These are phyloP conservation scores for Erucastrum elatum DNA, from an alignment of 345 rosid species.

Conservation along the genomic window DNA sequence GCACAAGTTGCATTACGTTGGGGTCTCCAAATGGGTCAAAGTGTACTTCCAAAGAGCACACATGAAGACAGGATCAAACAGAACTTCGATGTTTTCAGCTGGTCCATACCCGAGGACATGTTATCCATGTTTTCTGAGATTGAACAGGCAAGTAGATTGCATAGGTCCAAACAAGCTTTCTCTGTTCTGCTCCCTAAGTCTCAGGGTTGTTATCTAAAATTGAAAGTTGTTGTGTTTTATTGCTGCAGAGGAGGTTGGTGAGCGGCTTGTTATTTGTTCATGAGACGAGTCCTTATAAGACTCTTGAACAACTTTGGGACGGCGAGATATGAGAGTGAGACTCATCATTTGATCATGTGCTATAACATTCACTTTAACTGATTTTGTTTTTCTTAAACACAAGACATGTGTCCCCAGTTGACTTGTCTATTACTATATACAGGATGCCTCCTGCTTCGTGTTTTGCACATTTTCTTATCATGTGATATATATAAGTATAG, in stretches of 20 bases:
- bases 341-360: not conserved
- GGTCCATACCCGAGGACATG: constrained; percentile 80
- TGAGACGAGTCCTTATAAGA: constrained; percentile 62
- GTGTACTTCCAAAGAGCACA: constrained; percentile 82
- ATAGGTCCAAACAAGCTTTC: not conserved
- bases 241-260: constrained; percentile 55
- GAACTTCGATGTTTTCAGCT: constrained; percentile 63
- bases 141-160: constrained; percentile 52
- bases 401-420: too few species aligned
- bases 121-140: constrained; percentile 60
- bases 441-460: too few species aligned
- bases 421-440: too few species aligned
- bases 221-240: not conserved
- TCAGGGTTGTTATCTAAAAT: not conserved
- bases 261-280: constrained; percentile 56
- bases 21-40: constrained; percentile 85
- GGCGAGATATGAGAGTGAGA: constrained; percentile 67
- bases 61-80: constrained; percentile 67
- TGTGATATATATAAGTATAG: too few species aligned
- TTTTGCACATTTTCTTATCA: too few species aligned
- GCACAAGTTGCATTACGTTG: constrained; percentile 86
- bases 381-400: too few species aligned
- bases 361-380: not conserved
- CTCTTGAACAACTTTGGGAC: constrained; percentile 78
- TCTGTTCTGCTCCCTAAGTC: not conserved